Base-by-base conservation (phyloP, 768 basidiomycete species). In the Cyathus striatus region DNA sequence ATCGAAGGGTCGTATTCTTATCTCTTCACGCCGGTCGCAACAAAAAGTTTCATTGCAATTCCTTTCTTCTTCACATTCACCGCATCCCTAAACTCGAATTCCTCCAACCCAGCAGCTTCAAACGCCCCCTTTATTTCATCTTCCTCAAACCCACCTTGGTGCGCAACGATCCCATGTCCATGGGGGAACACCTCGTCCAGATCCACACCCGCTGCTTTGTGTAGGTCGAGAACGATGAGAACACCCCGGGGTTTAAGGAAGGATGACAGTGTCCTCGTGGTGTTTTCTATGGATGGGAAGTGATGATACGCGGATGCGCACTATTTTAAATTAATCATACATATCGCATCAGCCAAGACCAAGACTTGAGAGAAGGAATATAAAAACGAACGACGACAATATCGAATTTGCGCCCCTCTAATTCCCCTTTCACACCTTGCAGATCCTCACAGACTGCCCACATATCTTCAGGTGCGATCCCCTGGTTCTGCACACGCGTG, bases 221-320 rank as follows among this genome's bases (percentile, higher is more conserved):
- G 54, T 24, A 79, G 52, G 47, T 86, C 83, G 4, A 71, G 57
- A 16, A 86, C 73, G 32, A 84, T 60, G 1, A 86, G 64, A 12
- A 61, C 59, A 6, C 81, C 83, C 0, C 74, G 68, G 0, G 79
- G 77, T 46, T 76, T 81, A 41, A 86, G 59, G 52, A 74, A 73
- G 16, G 54, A 57, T 2, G 64, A 63, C 14, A 86, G 73, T 1
- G 56, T 54, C n/a, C 57, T 55, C 3, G 82, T 83, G 30, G 66
- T 68, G 9, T 61, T 58, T 6, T 65, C 60, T 49, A 79, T 70
- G 21, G 72, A 71, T 4, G 60, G 41, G 42, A 86, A 69, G 55
- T 86, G 83, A 48, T 86, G 83, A 52, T 81, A 86, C 1, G 84
- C 66, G 21, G 66, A 62, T 6, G 73, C 66, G 51, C 85, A 88